Base-by-base conservation (phyloP, 192 early-diverging fungal species). In the Dissophora ornata region DNA sequence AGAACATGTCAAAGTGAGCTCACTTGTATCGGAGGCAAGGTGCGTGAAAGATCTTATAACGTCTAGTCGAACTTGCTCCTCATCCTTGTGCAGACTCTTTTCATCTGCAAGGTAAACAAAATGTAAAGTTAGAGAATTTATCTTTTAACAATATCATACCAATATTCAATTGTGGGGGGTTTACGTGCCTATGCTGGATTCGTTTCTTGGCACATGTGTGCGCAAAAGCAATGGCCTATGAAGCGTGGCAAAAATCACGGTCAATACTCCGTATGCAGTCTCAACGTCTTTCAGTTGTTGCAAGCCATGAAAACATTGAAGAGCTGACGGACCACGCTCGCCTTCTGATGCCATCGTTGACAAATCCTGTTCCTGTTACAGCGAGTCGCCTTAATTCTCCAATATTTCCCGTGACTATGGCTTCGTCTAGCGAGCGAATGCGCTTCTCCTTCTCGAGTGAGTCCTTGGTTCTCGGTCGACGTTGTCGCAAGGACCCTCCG, bases 41-140 rank as follows among this genome's bases (percentile, higher is more conserved):
- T 81, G 51, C 13, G 68, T 82, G 34, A 84, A 79, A 5, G 86
- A 88, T 26, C 86, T 63, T 16, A 71, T 48, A 10, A 83, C 77
- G 52, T 88, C 86, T 22, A 86, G 33, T 3, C 28, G 53, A 8
- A 88, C 84, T 49, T 88, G 86, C 0, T 28, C 32, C 52, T 86
- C 84, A 52, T 88, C 83, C 19, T 80, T 82, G 57, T 87, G 86
- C 2, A 25, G 38, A 11, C 53, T 69, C 2, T 51, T 34, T 11
- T 47, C 33, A 25, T 49, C 25, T 38, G 38, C 47, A 52, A 36
- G 19, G 25, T 9, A 53, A 33, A 10, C 47, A 33, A 10, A 32
- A 19, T 8, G 54, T 1, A 44, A 11, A 63, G 33, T 41, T 28
- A 50, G 21, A n/a, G 25, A 26, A 45, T n/a, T n/a, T n/a, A n/a